A percentile compares a stretch with the other conserved stretches of the same genome.
Evolutionary conservation across 169 alveolate genomes (phyloP).

Genomic region (Fabrea salina): DNA sequence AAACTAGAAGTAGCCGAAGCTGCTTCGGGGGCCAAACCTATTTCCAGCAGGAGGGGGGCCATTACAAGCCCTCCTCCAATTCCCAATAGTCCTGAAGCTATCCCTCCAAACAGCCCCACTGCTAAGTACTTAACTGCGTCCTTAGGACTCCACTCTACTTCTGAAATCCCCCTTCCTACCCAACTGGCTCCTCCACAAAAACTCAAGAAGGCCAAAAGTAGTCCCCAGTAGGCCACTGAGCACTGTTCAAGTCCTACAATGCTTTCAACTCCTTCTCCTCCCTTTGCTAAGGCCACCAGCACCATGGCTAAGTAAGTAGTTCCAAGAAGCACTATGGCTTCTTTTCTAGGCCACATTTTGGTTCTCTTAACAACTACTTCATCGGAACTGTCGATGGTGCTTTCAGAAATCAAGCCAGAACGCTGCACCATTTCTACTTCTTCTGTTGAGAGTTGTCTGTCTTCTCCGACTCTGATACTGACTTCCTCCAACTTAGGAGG

Average conservation of each 20-base stretch:
- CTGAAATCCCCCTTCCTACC: not conserved
- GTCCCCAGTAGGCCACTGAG: constrained; percentile 44
- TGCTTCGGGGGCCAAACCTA: constrained; percentile 72
- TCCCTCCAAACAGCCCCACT: constrained; percentile 71
- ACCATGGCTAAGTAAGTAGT: not conserved
- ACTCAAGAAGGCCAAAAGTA: not conserved
- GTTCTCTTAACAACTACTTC: not conserved
- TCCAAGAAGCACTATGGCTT: not conserved
- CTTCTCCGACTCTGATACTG: not conserved
- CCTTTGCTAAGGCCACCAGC: not conserved
- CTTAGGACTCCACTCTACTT: constrained; percentile 19
- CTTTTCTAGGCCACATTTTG: not conserved
- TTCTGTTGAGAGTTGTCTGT: not conserved
- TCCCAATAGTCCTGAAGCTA: constrained; percentile 81
- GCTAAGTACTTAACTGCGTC: constrained; percentile 25
- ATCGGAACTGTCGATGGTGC: not conserved
- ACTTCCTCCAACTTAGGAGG: too few species aligned
- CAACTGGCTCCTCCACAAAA: not conserved
- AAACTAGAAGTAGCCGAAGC: constrained; percentile 45
- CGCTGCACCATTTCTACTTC: too few species aligned
- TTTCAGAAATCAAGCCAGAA: too few species aligned
- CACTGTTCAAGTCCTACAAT: constrained; percentile 58
- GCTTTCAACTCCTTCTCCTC: not conserved
- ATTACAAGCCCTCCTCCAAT: constrained; percentile 87
- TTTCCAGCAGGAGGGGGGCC: constrained; percentile 76